Percentiles rank a stretch among this genome's conserved stretches.
phyloP scores from a whole-genome alignment of 306 rosid genomes.

The Amphicarpaea edgeworthii region DNA sequence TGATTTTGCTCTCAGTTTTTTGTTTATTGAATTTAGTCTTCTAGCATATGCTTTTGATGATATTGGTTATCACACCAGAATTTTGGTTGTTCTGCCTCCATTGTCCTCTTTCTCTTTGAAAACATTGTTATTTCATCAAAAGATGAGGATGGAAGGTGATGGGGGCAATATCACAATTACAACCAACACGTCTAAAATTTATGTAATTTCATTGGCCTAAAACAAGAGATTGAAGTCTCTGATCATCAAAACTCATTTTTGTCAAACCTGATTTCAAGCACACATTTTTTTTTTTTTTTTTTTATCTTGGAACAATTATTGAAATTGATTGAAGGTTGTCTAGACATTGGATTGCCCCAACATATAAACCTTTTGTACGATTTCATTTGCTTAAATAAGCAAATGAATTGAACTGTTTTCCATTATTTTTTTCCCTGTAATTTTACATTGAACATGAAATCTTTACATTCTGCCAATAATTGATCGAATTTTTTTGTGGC shows the following conservation, averaged over 20 bases:
- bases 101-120: neutral
- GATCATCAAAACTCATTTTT: neutral
- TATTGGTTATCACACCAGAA: neutral
- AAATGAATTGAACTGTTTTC: neutral
- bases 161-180: neutral
- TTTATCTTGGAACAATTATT: neutral
- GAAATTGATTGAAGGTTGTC: neutral
- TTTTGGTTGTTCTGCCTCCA: neutral
- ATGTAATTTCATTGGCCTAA: neutral
- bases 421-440: neutral
- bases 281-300: neutral
- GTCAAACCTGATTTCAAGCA: neutral
- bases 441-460: neutral
- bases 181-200: neutral
- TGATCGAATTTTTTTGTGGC: neutral
- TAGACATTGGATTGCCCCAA: neutral
- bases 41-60: neutral
- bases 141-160: neutral
- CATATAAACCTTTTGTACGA: neutral
- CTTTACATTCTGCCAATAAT: neutral
- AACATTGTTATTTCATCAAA: neutral
- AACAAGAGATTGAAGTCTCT: neutral
- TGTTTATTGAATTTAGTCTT: neutral
- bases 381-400: neutral
- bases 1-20: neutral